phyloP scores from a whole-genome alignment of 1,284 basidiomycete genomes.

The Amylostereum areolatum region DNA sequence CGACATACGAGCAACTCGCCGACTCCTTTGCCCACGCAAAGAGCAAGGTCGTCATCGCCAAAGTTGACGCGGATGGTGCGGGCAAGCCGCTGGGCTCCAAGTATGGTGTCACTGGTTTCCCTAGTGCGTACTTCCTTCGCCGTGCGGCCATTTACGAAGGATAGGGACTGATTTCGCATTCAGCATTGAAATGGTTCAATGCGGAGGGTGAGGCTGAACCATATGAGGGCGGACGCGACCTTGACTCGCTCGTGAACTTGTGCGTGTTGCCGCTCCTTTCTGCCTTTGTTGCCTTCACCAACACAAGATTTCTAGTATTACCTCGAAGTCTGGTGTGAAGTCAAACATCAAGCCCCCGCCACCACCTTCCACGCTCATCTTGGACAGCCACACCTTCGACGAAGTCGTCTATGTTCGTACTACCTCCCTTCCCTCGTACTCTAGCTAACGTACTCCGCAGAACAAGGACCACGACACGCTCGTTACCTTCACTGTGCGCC shows the following conservation, averaged over 20 bases:
- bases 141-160: neutral
- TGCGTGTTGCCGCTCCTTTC: conserved; percentile 31
- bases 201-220: conserved; percentile 53
- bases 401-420: conserved; percentile 48
- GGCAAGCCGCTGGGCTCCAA: conserved; percentile 69
- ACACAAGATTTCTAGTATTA: conserved; percentile 43
- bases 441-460: conserved; percentile 27
- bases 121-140: conserved; percentile 53
- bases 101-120: conserved; percentile 81
- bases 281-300: conserved; percentile 2
- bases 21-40: conserved; percentile 76
- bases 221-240: conserved; percentile 78
- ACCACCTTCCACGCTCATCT: conserved; percentile 64
- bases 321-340: conserved; percentile 73
- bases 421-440: neutral
- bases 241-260: conserved; percentile 75
- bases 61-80: conserved; percentile 88
- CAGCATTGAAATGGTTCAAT: conserved; percentile 91
- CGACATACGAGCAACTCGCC: conserved; percentile 83
- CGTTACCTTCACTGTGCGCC: conserved; percentile 78
- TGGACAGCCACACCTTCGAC: conserved; percentile 73
- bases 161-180: conserved; percentile 5
- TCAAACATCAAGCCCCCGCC: conserved; percentile 83
- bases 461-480: conserved; percentile 78
- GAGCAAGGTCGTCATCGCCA: conserved; percentile 85